Percentiles rank a stretch among this genome's conserved stretches.
phyloP scores from a whole-genome alignment of 202 grass and related monocot genomes.

The Sporobolus alterniflorus region DNA sequence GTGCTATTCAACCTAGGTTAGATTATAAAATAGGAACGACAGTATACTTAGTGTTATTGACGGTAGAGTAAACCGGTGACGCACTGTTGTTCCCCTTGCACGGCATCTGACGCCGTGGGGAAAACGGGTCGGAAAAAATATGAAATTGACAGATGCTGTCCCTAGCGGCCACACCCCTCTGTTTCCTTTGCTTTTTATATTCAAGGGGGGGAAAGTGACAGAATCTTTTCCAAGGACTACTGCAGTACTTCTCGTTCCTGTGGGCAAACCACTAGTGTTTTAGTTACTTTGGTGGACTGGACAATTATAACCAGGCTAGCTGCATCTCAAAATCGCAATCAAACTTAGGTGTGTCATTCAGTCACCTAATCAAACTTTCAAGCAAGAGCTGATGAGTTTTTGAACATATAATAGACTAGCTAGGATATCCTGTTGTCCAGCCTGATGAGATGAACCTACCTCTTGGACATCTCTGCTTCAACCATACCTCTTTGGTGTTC shows the following conservation, averaged over 20 bases:
- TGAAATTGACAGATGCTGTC: constrained; percentile 44
- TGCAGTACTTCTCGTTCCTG: neutral
- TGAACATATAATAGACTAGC: neutral
- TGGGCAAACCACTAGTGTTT: neutral
- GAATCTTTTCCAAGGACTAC: constrained; percentile 31
- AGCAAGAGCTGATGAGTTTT: neutral
- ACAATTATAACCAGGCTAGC: neutral
- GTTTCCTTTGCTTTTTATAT: constrained; percentile 14
- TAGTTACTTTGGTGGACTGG: neutral
- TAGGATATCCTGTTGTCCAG: neutral
- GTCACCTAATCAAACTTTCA: neutral
- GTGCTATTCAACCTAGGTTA: neutral
- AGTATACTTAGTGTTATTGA: neutral
- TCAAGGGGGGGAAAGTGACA: constrained; percentile 4
- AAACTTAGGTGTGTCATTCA: neutral
- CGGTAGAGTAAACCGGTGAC: constrained; percentile 9
- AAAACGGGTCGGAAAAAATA: neutral
- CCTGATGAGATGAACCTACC: constrained; percentile 5
- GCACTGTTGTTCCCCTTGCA: constrained; percentile 41
- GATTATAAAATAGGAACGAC: constrained; percentile 8
- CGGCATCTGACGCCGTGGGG: constrained; percentile 3
- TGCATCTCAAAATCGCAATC: neutral
- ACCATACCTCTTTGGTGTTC: neutral
- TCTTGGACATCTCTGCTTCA: constrained; percentile 1
- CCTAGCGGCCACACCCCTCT: constrained; percentile 3